These are phyloP conservation scores for Chalciporus piperatoides DNA, from an alignment of 1,284 basidiomycete genomes.

Conservation along the genomic window DNA sequence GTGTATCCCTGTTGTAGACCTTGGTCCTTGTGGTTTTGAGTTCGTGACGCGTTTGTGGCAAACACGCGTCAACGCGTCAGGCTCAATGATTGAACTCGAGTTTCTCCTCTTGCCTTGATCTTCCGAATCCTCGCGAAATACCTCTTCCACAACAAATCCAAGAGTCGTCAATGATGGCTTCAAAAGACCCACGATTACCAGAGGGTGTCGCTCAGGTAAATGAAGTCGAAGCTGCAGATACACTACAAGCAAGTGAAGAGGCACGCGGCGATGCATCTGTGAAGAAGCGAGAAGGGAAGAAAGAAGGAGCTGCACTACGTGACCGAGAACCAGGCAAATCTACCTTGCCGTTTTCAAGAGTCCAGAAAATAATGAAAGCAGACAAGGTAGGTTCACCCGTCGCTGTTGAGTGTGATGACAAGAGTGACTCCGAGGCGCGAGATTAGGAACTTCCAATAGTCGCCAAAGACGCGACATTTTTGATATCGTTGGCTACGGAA, in stretches of 20 bases:
- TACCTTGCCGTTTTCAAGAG: conserved; percentile 63
- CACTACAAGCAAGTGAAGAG: conserved; percentile 6
- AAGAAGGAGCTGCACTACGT: conserved; percentile 13
- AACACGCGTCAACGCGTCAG: too few relatives aligned
- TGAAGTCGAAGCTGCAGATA: conserved; percentile 15
- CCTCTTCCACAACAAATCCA: neutral
- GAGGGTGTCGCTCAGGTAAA: conserved; percentile 11
- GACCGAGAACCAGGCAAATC: conserved; percentile 59
- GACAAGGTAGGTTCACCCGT: conserved; percentile 53
- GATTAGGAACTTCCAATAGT: conserved; percentile 68
- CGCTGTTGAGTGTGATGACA: neutral
- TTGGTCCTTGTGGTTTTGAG: too few relatives aligned
- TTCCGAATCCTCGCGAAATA: neutral
- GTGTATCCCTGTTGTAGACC: too few relatives aligned
- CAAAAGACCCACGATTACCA: conserved; percentile 9
- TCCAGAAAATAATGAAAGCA: conserved; percentile 76
- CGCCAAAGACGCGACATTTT: conserved; percentile 66
- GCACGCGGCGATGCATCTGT: conserved; percentile 4
- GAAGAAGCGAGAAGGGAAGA: conserved; percentile 23
- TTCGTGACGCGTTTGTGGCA: too few relatives aligned
- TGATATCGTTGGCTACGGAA: conserved; percentile 74
- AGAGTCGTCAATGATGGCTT: conserved; percentile 14
- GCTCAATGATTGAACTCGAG: too few relatives aligned
- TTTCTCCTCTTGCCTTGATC: neutral
- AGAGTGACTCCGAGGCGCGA: conserved; percentile 4